Evolutionary conservation across 2,329 filamentous ascomycete genomes (phyloP), one percentile per base, ranked within the genome.

Genomic region (Talaromyces marneffei): DNA sequence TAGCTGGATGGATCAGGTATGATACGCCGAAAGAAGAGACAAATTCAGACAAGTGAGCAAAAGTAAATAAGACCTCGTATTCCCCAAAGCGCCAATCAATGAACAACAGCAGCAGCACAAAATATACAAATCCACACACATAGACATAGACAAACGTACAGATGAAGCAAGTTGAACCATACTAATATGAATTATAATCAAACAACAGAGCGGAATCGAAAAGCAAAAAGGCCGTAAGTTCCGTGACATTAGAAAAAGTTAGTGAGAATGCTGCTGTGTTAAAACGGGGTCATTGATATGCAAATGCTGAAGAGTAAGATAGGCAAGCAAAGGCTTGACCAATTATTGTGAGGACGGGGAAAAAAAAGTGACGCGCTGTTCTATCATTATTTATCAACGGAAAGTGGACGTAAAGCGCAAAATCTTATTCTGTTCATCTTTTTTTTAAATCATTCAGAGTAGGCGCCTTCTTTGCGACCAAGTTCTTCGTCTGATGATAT

Each of bases 401-500:
- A 25, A 37, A 31, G 40, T 25, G 37, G 23, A 44, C 4, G 40
- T 31, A 33, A 57, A 20, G 23, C 20, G 40, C 52, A 18, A 50
- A 16, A 25, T 40, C 52, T 46, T 54, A 40, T 37, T 25, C 27
- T n/a, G 14, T 20, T 37, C 31, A 27, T 55, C 29, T 2, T 10
- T 39, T 27, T 39, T 3, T n/a, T n/a, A n/a, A n/a, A 25, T 37
- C 74, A 71, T 66, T 77, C 75, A 60, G 75, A 77, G n/a, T 72
- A 74, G 46, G 70, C 72, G 61, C 76, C 74, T 33, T 68, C 69
- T 20, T 66, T 62, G 16, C 65, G 65, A 27, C 68, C 69, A 4
- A 63, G 53, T 65, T 78, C 76, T 65, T 77, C 75, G 61, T 77
- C 75, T 54, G 63, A 63, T 59, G 75, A 72, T 63, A 75, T 77